phyloP scores from a whole-genome alignment of 1,139 yeast species.

The Spathaspora sp. region DNA sequence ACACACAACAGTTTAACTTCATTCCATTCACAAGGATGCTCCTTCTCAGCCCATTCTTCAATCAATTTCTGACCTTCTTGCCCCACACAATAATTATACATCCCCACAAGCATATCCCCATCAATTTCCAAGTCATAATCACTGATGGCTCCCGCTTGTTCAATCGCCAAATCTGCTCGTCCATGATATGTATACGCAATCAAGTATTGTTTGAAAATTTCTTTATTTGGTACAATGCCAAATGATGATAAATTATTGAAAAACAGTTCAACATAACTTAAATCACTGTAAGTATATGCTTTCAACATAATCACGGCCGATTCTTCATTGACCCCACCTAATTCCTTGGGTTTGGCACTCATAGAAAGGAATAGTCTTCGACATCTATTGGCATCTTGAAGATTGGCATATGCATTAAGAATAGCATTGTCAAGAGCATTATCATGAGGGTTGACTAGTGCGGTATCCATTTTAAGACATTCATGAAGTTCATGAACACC shows the following conservation, averaged over 20 bases:
- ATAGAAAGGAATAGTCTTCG: slow-evolving; percentile 63
- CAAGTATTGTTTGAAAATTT: slow-evolving; percentile 62
- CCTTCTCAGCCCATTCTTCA: slow-evolving; percentile 51
- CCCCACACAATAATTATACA: slow-evolving; percentile 63
- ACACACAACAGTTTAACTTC: slow-evolving; percentile 20
- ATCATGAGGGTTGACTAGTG: slow-evolving; percentile 45
- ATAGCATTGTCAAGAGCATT: slow-evolving; percentile 60
- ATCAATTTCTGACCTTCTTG: slow-evolving; percentile 47
- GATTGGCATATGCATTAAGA: slow-evolving; percentile 63
- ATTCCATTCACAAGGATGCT: slow-evolving; percentile 50
- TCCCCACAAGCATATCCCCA: slow-evolving; percentile 50
- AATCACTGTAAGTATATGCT: slow-evolving; percentile 58
- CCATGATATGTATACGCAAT: slow-evolving; percentile 78
- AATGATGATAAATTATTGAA: slow-evolving; percentile 62
- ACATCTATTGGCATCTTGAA: slow-evolving; percentile 61
- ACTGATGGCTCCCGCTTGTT: slow-evolving; percentile 48
- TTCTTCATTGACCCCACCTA: slow-evolving; percentile 61
- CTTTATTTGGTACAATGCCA: slow-evolving; percentile 53
- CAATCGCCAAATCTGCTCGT: slow-evolving; percentile 56
- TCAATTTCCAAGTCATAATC: slow-evolving; percentile 53
- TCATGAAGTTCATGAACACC: slow-evolving; percentile 71
- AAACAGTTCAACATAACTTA: slow-evolving; percentile 59
- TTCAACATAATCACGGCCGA: slow-evolving; percentile 73
- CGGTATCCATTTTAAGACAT: slow-evolving; percentile 59
- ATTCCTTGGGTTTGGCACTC: slow-evolving; percentile 48